Evolutionary conservation across 495 filamentous ascomycete genomes (phyloP).

Genomic region (Amorphotheca resinae): DNA sequence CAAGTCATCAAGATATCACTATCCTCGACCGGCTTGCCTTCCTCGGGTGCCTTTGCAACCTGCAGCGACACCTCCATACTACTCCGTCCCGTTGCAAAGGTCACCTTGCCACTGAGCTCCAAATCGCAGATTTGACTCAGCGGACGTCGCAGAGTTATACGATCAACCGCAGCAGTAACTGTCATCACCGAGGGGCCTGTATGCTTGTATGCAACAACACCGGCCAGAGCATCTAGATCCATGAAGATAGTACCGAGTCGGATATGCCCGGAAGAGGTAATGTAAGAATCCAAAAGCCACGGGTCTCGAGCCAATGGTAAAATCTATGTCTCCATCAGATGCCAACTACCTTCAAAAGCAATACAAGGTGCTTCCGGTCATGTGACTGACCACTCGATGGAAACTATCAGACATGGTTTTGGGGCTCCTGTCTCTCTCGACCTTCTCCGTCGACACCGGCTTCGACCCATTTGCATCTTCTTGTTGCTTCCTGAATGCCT

Average conservation of each 20-base stretch:
- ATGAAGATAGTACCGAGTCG: conserved; percentile 59
- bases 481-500: conserved; percentile 18
- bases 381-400: conserved; percentile 23
- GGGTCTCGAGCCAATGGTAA: conserved; percentile 30
- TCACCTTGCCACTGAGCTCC: conserved; percentile 67
- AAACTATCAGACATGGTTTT: conserved; percentile 33
- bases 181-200: conserved; percentile 65
- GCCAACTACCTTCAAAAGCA: too few relatives aligned
- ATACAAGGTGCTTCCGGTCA: not conserved
- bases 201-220: conserved; percentile 71
- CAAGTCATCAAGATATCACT: conserved; percentile 68
- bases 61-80: conserved; percentile 74
- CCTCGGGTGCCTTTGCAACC: conserved; percentile 48
- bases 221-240: conserved; percentile 73
- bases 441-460: not conserved
- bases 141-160: conserved; percentile 64
- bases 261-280: conserved; percentile 33
- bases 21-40: conserved; percentile 43
- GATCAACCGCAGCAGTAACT: conserved; percentile 71
- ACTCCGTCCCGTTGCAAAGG: conserved; percentile 65
- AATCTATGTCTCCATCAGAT: conserved; percentile 13
- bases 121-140: conserved; percentile 71
- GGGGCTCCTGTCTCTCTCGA: conserved; percentile 23
- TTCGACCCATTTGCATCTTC: not conserved
- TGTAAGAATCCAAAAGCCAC: conserved; percentile 31